Evolutionary conservation across 345 rosid species (phyloP).

Genomic region (Eucalyptus caleyi): DNA sequence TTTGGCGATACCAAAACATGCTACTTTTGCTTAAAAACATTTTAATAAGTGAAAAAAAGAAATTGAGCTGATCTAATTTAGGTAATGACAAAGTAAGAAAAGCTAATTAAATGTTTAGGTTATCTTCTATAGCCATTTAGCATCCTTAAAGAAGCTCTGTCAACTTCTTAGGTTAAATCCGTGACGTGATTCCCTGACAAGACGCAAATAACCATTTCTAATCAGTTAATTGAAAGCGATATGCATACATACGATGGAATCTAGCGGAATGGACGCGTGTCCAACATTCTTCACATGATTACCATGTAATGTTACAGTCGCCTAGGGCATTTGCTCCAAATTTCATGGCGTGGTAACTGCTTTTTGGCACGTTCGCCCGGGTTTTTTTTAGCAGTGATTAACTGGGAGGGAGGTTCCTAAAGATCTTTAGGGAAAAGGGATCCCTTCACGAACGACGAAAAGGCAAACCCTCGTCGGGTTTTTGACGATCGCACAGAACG

Average conservation of each 20-base stretch:
- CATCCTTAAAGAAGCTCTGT: background rate
- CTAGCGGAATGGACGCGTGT: background rate
- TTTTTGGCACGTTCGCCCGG: background rate
- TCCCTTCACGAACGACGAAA: background rate
- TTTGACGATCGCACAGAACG: background rate
- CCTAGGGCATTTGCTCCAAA: background rate
- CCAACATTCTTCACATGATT: background rate
- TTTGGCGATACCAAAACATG: background rate
- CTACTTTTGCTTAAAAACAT: background rate
- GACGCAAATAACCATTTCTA: background rate
- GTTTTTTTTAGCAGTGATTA: background rate
- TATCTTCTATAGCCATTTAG: too few species aligned
- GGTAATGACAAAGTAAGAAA: background rate
- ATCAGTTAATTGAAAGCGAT: background rate
- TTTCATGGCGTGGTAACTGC: background rate
- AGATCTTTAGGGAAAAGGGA: background rate
- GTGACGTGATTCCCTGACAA: background rate
- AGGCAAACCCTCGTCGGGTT: background rate
- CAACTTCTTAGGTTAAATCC: background rate
- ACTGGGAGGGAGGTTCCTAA: background rate
- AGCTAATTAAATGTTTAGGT: background rate
- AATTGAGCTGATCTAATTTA: background rate
- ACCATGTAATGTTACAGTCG: background rate
- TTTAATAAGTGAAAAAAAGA: background rate
- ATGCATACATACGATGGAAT: background rate